These are phyloP conservation scores for Colletotrichum eleusines DNA, from an alignment of 2,329 filamentous ascomycete genomes.

Conservation along the genomic window DNA sequence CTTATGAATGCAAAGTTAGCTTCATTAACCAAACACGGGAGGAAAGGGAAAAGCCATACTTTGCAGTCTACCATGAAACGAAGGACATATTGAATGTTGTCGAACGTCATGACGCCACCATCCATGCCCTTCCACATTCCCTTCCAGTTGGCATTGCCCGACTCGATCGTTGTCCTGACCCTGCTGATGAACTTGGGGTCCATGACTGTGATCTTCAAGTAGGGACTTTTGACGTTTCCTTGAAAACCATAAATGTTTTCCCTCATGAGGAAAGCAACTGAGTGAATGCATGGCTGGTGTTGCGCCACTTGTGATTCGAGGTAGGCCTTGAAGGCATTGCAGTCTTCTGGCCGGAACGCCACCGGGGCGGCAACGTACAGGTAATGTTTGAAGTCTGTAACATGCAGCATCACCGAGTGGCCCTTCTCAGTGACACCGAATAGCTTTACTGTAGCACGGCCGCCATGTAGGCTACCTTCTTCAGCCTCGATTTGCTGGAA, in stretches of 20 bases:
- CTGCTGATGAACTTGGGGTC: slow-evolving; percentile 87
- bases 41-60: slow-evolving; percentile 57
- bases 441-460: slow-evolving; percentile 83
- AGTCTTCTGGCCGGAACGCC: slow-evolving; percentile 83
- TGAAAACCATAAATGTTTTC: slow-evolving; percentile 96
- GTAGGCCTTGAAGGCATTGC: slow-evolving; percentile 80
- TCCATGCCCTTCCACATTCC: slow-evolving; percentile 82
- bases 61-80: slow-evolving; percentile 98
- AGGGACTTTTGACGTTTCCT: slow-evolving; percentile 91
- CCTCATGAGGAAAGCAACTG: slow-evolving; percentile 83
- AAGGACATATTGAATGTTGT: slow-evolving; percentile 94
- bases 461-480: slow-evolving; percentile 85
- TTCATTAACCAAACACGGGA: not conserved
- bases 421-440: slow-evolving; percentile 90
- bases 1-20: slow-evolving; percentile 52
- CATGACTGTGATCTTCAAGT: slow-evolving; percentile 91
- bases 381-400: slow-evolving; percentile 96
- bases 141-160: slow-evolving; percentile 86
- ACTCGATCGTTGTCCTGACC: slow-evolving; percentile 81
- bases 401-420: slow-evolving; percentile 93
- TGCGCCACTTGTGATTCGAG: slow-evolving; percentile 84
- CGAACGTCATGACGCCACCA: slow-evolving; percentile 87
- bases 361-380: slow-evolving; percentile 92
- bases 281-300: slow-evolving; percentile 79
- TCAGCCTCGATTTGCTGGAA: slow-evolving; percentile 98